phyloP scores from a whole-genome alignment of 2,329 filamentous ascomycete species.

The Laburnicola sp. region DNA sequence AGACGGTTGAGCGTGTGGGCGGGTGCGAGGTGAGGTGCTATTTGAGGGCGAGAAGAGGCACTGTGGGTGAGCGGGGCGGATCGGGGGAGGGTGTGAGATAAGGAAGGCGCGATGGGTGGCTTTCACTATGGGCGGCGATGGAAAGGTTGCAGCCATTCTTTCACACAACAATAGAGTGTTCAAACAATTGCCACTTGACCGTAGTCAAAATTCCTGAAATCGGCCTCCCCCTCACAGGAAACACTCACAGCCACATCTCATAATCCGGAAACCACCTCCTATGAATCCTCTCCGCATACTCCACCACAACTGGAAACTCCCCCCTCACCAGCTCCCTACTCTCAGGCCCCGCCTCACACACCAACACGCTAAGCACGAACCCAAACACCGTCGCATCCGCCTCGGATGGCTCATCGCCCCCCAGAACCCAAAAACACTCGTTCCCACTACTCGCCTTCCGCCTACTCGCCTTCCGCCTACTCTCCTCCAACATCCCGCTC shows the following conservation, averaged over 20 bases:
- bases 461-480: slow-evolving; percentile 43
- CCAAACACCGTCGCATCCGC: slow-evolving; percentile 62
- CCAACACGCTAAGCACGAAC: slow-evolving; percentile 58
- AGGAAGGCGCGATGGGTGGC: not conserved
- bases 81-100: not conserved
- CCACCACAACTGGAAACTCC: slow-evolving; percentile 54
- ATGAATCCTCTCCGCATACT: slow-evolving; percentile 62
- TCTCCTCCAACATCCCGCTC: slow-evolving; percentile 48
- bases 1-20: not conserved
- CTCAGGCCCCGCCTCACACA: slow-evolving; percentile 57
- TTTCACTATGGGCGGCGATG: not conserved
- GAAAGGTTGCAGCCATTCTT: too few species aligned
- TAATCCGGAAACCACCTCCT: slow-evolving; percentile 62
- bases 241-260: slow-evolving; percentile 38
- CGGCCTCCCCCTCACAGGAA: too few species aligned
- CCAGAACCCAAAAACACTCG: slow-evolving; percentile 61
- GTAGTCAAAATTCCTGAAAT: too few species aligned
- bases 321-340: slow-evolving; percentile 51
- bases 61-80: not conserved
- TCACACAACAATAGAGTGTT: too few species aligned
- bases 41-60: not conserved
- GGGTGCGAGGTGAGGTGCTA: not conserved
- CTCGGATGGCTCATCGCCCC: slow-evolving; percentile 58
- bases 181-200: too few species aligned
- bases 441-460: slow-evolving; percentile 29